These are phyloP conservation scores for Spathaspora arborariae DNA, from an alignment of 805 yeast species.

Conservation along the genomic window DNA sequence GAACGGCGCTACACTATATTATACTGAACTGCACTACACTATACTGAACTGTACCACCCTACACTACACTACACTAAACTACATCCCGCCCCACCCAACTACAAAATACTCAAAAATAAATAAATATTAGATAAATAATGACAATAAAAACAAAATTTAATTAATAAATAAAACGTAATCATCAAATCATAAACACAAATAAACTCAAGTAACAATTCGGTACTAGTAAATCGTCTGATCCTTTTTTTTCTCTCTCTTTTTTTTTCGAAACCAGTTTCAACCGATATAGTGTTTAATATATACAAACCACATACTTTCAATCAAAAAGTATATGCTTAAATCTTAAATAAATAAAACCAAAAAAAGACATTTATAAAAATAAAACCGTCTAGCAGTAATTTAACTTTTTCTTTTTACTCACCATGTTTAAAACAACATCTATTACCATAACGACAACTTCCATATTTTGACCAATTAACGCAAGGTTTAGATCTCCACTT, in stretches of 20 bases:
- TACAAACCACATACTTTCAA: not conserved
- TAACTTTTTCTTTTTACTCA: not conserved
- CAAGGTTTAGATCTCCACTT: conserved; percentile 92
- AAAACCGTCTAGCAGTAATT: not conserved
- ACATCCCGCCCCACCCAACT: not conserved
- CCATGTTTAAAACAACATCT: conserved; percentile 92
- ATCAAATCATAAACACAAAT: conserved; percentile 4
- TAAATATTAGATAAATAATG: not conserved
- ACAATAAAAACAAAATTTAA: not conserved
- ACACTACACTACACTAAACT: too few species aligned
- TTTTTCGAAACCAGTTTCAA: conserved; percentile 1
- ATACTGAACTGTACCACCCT: too few species aligned
- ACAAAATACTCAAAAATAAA: not conserved
- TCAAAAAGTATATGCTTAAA: not conserved
- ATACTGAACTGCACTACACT: too few species aligned
- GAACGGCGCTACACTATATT: too few species aligned
- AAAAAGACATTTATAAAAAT: not conserved
- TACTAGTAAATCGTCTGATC: not conserved
- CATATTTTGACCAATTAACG: conserved; percentile 79
- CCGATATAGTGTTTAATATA: not conserved
- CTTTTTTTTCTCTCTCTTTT: not conserved
- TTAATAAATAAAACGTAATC: conserved; percentile 5
- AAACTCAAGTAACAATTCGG: not conserved
- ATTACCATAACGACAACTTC: conserved; percentile 83
- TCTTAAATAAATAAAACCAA: not conserved